Base-by-base conservation (phyloP, 73 alveolate species). In the Paramecium sexaurelia region DNA sequence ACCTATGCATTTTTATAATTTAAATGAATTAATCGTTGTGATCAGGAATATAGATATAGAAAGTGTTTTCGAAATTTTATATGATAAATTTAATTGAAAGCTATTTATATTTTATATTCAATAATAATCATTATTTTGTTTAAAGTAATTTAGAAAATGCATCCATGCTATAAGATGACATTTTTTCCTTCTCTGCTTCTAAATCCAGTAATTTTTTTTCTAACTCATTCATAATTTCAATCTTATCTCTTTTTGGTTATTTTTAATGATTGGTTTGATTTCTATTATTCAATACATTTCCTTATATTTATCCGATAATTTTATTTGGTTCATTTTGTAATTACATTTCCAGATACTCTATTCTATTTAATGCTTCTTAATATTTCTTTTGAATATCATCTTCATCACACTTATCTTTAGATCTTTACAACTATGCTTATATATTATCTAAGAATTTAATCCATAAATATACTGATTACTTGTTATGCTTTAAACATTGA, bases 111-210 rank as follows among this genome's bases (percentile, higher is more conserved):
- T 35, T 6, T 35, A 4, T 35, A 6, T 35, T 35, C 41, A 47
- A 51, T 51, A 51, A 51, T 51, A 7, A 61, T 61, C 83, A 61
- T 32, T 29, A 61, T 61, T 61, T 61, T 1, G 83, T 61, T 29
- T 26, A 61, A 29, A 61, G 83, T 61, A 61, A 61, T 61, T 32
- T 61, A 13, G 83, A 61, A 61, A 61, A 61, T 2, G 83, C 83
- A 61, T 61, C 83, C 83, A 61, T 61, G 13, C 83, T 61, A 11
- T 26, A 29, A 13, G 39, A 32, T 26, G 83, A 26, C 83, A 61
- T 61, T 24, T 61, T 29, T 27, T 61, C 83, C 7, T 61, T 61
- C 17, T 61, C 83, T 0, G 43, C 43, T 32, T 61, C 83, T 8
- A 61, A 26, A 13, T 61, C 83, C 19, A 29, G n/a, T 26, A 61